Conservation (phyloP, 164 flowering plant species). For the Piper betle region DNA sequence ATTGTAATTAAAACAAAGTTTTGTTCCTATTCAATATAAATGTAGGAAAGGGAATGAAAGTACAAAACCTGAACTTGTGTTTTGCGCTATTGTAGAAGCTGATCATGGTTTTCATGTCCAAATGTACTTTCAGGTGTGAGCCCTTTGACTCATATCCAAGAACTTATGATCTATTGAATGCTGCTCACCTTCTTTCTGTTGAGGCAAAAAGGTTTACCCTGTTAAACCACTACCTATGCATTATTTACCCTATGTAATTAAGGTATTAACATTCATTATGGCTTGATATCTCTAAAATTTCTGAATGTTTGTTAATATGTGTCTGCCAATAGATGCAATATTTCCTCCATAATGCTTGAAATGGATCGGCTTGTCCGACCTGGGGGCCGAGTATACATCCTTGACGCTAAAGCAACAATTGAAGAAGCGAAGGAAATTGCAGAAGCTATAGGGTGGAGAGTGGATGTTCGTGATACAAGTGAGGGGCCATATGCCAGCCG, state of each 20-base stretch:
- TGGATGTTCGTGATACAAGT: constrained; percentile 26
- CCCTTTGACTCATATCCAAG: constrained; percentile 87
- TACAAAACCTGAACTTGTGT: no score
- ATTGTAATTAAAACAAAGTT: no score
- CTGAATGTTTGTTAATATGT: background rate
- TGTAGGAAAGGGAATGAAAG: no score
- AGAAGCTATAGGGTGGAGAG: constrained; percentile 54
- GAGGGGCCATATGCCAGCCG: constrained; percentile 68
- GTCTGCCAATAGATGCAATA: constrained; percentile 34
- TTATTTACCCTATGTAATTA: no score
- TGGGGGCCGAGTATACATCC: constrained; percentile 59
- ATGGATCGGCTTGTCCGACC: constrained; percentile 86
- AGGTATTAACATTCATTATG: no score
- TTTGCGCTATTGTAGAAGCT: no score
- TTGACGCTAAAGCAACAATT: constrained; percentile 33
- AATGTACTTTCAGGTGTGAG: constrained; percentile 65
- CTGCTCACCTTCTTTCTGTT: constrained; percentile 55
- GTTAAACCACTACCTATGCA: no score
- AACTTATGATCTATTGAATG: constrained; percentile 76
- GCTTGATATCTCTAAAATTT: background rate
- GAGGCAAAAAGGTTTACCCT: constrained; percentile 74
- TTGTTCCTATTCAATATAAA: no score
- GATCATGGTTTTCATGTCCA: no score
- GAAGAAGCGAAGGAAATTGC: constrained; percentile 37
- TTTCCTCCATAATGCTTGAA: constrained; percentile 63